Percentiles rank a stretch among this genome's conserved stretches.
Conservation (phyloP, 495 filamentous ascomycete genomes). For the Aspergillus ellipticus region DNA sequence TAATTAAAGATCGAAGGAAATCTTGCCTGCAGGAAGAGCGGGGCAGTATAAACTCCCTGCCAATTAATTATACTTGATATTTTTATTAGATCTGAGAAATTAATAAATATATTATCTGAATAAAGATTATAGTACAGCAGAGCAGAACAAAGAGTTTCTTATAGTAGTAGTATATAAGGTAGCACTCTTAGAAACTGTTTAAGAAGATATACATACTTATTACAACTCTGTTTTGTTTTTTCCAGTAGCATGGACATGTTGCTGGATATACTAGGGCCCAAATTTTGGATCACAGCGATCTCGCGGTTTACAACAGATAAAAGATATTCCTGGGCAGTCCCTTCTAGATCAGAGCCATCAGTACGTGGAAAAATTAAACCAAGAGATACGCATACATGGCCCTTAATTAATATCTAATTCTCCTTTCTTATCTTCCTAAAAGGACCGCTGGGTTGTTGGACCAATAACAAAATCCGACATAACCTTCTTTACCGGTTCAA, state of each 20-base stretch:
- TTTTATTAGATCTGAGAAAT: slow-evolving; percentile 15
- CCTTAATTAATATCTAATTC: slow-evolving; percentile 13
- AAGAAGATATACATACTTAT: slow-evolving; percentile 14
- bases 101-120: slow-evolving; percentile 22
- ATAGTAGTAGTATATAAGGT: slow-evolving; percentile 14
- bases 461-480: slow-evolving; percentile 11
- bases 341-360: not conserved
- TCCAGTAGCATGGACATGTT: not conserved
- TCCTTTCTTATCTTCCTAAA: slow-evolving; percentile 12
- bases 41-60: slow-evolving; percentile 15
- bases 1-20: slow-evolving; percentile 20
- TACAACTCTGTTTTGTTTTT: not conserved
- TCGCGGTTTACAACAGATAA: slow-evolving; percentile 14
- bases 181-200: slow-evolving; percentile 17
- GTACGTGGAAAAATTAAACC: not conserved
- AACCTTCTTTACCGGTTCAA: not conserved
- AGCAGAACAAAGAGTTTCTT: slow-evolving; percentile 8
- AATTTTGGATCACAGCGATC: slow-evolving; percentile 9
- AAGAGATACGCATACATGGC: slow-evolving; percentile 5
- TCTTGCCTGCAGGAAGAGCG: slow-evolving; percentile 19
- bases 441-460: slow-evolving; percentile 16
- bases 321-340: slow-evolving; percentile 15
- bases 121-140: slow-evolving; percentile 21
- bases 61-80: slow-evolving; percentile 23
- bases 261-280: not conserved